Evolutionary conservation across 2,329 filamentous ascomycete genomes (phyloP), one percentile per base, ranked within the genome.

Genomic region (Penicillium sumatraense): DNA sequence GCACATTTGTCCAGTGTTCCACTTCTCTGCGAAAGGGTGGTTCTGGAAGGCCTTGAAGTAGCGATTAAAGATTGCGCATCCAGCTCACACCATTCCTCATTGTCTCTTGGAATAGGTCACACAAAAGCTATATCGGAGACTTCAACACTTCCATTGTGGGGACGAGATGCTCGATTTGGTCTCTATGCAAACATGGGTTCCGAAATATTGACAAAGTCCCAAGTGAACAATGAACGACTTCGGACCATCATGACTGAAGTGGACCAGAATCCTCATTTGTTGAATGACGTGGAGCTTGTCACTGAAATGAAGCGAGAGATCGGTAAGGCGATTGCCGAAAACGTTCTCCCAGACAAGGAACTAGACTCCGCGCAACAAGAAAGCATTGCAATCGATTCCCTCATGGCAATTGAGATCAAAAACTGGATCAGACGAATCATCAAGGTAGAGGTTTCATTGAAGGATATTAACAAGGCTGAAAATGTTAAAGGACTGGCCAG

Each of bases 151-250:
- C n/a, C n/a, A n/a, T n/a, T n/a, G n/a, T 59, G 57, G 57, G 45
- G 23, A 13, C 50, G 44, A 5, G 57, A 59, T 31, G 42, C 44
- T 2, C 57, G 57, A 5, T 59, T 52, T n/a, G 11, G 27, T 16
- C 44, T 51, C 8, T 57, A 53, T 36, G 14, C n/a, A n/a, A 57
- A 49, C 24, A 21, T 57, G 13, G n/a, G n/a, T n/a, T n/a, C n/a
- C n/a, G n/a, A n/a, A n/a, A n/a, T n/a, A n/a, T n/a, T n/a, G n/a
- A n/a, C n/a, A n/a, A n/a, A n/a, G 51, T n/a, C 18, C 14, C 27
- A 29, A 5, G 5, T 36, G 33, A 36, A 36, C n/a, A 36, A 18
- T 18, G n/a, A 36, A 18, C n/a, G 33, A 36, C 10, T 36, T 36
- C n/a, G n/a, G 33, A 5, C 20, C n/a, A 16, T 18, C n/a, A 36